phyloP scores from a whole-genome alignment of 2,329 filamentous ascomycete species.

The Scedosporium minutisporum region DNA sequence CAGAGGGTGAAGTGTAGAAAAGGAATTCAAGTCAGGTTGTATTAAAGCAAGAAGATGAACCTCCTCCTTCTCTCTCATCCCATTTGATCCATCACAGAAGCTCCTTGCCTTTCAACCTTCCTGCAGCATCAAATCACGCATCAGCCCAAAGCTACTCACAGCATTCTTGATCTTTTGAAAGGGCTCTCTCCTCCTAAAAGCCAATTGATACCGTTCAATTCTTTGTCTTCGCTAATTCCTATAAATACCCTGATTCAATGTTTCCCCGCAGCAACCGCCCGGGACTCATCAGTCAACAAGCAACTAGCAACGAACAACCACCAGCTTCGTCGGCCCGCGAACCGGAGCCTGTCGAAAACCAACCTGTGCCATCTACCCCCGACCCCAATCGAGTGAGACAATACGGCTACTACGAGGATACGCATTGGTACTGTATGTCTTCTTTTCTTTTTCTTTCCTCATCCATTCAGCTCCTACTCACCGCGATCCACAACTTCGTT shows the following conservation, averaged over 20 bases:
- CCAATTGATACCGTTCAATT: neutral
- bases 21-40: no score
- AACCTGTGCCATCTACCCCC: neutral
- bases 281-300: conserved; percentile 3
- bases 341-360: neutral
- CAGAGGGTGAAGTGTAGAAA: no score
- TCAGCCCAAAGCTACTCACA: no score
- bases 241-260: neutral
- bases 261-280: neutral
- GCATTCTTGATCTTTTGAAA: no score
- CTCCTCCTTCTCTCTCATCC: no score
- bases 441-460: neutral
- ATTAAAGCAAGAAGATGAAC: no score
- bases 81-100: no score
- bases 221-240: neutral
- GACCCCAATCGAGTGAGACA: neutral
- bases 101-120: no score
- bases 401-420: neutral
- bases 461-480: neutral
- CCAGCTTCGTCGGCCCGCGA: neutral
- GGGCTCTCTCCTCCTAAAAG: no score
- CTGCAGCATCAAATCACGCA: no score
- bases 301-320: neutral
- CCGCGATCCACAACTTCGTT: no score
- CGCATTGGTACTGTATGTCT: conserved; percentile 4